Percentiles rank a stretch among this genome's conserved stretches.
phyloP scores from a whole-genome alignment of 2,329 filamentous ascomycete species.

The Aspergillus sp. region DNA sequence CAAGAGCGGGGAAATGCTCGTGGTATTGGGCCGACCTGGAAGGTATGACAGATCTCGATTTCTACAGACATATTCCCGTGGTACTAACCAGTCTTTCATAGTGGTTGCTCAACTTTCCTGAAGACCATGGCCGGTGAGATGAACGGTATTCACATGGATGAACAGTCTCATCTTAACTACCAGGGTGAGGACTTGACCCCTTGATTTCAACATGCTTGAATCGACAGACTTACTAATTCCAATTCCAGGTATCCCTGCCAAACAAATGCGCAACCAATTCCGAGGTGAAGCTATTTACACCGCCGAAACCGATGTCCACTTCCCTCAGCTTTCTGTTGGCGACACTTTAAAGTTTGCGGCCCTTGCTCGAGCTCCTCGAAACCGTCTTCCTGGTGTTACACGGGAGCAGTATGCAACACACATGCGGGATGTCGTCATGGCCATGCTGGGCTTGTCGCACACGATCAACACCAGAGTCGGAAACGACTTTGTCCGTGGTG shows the following conservation, averaged over 20 bases:
- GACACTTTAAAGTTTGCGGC: conserved; percentile 77
- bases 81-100: conserved; percentile 8
- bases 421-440: conserved; percentile 43
- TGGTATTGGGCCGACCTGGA: conserved; percentile 51
- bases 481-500: conserved; percentile 58
- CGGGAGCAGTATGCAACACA: conserved; percentile 41
- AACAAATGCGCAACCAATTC: conserved; percentile 69
- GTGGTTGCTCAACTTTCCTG: conserved; percentile 73
- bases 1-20: conserved; percentile 52
- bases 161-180: conserved; percentile 73
- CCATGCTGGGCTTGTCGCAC: conserved; percentile 44
- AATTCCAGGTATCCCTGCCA: conserved; percentile 23
- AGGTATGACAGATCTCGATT: conserved; percentile 9
- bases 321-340: conserved; percentile 71
- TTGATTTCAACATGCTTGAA: conserved; percentile 24
- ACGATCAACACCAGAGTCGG: conserved; percentile 47
- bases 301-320: conserved; percentile 78
- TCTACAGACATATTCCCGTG: no score
- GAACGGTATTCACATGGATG: conserved; percentile 71
- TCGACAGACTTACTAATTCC: background rate
- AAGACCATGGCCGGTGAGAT: conserved; percentile 82
- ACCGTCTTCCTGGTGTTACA: conserved; percentile 33
- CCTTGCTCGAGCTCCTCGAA: conserved; percentile 52
- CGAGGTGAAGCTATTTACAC: conserved; percentile 85
- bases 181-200: conserved; percentile 46